phyloP scores from a whole-genome alignment of 495 filamentous ascomycete genomes.

The Diplogelasinospora grovesii region DNA sequence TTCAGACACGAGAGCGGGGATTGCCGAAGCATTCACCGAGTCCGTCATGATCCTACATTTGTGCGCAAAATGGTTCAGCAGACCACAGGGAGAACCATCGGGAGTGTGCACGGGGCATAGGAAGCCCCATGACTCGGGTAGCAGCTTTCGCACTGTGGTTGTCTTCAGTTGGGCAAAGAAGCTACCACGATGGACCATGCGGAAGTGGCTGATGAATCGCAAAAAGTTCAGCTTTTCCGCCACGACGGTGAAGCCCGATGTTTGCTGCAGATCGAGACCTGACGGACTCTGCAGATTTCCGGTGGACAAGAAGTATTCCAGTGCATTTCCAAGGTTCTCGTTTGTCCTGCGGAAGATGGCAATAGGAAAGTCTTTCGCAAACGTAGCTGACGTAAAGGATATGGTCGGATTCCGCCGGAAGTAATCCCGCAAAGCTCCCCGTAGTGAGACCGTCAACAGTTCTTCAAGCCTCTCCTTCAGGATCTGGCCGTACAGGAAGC shows the following conservation, averaged over 20 bases:
- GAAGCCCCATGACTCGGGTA: slow-evolving; percentile 97
- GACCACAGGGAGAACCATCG: slow-evolving; percentile 88
- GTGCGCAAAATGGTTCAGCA: slow-evolving; percentile 92
- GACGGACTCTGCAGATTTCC: slow-evolving; percentile 87
- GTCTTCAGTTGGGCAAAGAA: slow-evolving; percentile 98
- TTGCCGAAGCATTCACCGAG: slow-evolving; percentile 58
- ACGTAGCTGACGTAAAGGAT: slow-evolving; percentile 62
- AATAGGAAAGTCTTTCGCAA: slow-evolving; percentile 67
- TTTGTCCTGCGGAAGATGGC: slow-evolving; percentile 73
- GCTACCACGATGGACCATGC: slow-evolving; percentile 96
- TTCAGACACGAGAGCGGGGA: slow-evolving; percentile 65
- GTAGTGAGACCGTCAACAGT: slow-evolving; percentile 60
- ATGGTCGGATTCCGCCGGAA: slow-evolving; percentile 53
- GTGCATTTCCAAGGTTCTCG: slow-evolving; percentile 75
- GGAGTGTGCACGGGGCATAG: slow-evolving; percentile 96
- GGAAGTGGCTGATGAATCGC: slow-evolving; percentile 97
- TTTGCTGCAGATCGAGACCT: slow-evolving; percentile 89
- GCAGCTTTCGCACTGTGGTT: slow-evolving; percentile 87
- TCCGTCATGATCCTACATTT: slow-evolving; percentile 84
- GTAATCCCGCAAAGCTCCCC: slow-evolving; percentile 61
- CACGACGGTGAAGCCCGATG: slow-evolving; percentile 90
- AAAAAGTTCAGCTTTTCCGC: slow-evolving; percentile 99
- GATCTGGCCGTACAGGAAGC: slow-evolving; percentile 90
- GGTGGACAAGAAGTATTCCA: slow-evolving; percentile 95
- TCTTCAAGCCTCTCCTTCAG: slow-evolving; percentile 92